Evolutionary conservation across 148 eudicot species (phyloP).

Genomic region (Agrostemma githago): DNA sequence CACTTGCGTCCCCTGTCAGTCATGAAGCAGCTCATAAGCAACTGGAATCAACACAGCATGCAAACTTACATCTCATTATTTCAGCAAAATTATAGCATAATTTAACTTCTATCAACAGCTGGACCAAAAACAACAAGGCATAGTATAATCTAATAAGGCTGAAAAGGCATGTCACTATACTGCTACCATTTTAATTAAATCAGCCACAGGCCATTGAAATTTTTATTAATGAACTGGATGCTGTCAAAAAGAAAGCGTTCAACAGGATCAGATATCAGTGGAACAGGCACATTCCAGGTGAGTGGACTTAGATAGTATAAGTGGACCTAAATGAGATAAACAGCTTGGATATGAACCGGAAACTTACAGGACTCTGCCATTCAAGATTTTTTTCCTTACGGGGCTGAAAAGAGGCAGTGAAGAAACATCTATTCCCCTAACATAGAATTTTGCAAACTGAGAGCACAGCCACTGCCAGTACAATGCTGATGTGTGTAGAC

Average conservation of each 20-base stretch:
- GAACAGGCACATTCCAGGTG: background rate
- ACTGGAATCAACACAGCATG: background rate
- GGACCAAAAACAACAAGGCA: background rate
- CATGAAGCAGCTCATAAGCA: constrained; percentile 21
- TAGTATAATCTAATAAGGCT: background rate
- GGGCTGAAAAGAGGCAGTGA: background rate
- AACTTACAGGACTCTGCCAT: background rate
- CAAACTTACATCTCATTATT: constrained; percentile 1
- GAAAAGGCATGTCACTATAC: background rate
- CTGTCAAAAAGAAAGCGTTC: background rate
- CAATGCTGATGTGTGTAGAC: background rate
- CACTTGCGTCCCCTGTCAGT: constrained; percentile 77
- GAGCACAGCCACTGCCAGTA: background rate
- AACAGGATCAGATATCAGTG: background rate
- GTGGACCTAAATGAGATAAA: background rate
- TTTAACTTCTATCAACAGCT: background rate
- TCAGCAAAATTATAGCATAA: constrained; percentile 3
- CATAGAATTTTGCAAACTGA: background rate
- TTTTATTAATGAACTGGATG: background rate
- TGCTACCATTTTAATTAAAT: background rate
- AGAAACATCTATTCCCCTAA: background rate
- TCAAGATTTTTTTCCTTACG: background rate
- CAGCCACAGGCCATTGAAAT: background rate
- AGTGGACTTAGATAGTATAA: background rate
- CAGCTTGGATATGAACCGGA: background rate